A percentile compares a stretch with the other conserved stretches of the same genome.
phyloP scores from a whole-genome alignment of 2,329 filamentous ascomycete genomes.

The Colletotrichum graminicola region DNA sequence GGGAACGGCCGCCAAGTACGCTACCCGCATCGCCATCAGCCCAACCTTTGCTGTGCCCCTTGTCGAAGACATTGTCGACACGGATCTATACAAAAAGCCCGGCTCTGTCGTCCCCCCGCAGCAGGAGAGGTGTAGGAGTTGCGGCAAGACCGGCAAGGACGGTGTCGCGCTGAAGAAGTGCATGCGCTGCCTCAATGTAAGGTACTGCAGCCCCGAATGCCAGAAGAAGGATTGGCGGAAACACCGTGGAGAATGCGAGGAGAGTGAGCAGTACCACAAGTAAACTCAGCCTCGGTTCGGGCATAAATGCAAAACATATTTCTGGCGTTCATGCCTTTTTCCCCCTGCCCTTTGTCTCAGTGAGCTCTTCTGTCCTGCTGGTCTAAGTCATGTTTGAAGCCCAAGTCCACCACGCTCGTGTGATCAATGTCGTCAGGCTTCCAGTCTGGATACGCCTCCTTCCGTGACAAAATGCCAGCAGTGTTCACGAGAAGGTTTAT shows the following conservation, averaged over 20 bases:
- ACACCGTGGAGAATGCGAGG: slow-evolving; percentile 59
- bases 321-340: not conserved
- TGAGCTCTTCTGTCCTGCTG: not conserved
- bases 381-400: not conserved
- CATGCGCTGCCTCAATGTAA: slow-evolving; percentile 56
- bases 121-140: slow-evolving; percentile 52
- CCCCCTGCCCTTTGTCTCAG: not conserved
- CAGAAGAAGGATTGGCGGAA: slow-evolving; percentile 67
- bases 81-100: slow-evolving; percentile 5
- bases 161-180: slow-evolving; percentile 58
- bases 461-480: not conserved
- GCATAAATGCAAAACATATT: not conserved
- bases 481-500: not conserved
- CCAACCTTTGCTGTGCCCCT: slow-evolving; percentile 61
- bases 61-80: slow-evolving; percentile 56
- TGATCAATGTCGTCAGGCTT: not conserved
- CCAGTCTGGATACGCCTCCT: not conserved
- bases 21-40: slow-evolving; percentile 70
- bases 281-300: not conserved
- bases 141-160: slow-evolving; percentile 50
- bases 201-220: slow-evolving; percentile 66
- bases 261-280: slow-evolving; percentile 18
- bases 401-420: not conserved
- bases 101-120: not conserved
- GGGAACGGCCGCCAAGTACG: slow-evolving; percentile 55